These are phyloP conservation scores for Calonectria pteridis DNA, from an alignment of 2,329 filamentous ascomycete species.

Conservation along the genomic window DNA sequence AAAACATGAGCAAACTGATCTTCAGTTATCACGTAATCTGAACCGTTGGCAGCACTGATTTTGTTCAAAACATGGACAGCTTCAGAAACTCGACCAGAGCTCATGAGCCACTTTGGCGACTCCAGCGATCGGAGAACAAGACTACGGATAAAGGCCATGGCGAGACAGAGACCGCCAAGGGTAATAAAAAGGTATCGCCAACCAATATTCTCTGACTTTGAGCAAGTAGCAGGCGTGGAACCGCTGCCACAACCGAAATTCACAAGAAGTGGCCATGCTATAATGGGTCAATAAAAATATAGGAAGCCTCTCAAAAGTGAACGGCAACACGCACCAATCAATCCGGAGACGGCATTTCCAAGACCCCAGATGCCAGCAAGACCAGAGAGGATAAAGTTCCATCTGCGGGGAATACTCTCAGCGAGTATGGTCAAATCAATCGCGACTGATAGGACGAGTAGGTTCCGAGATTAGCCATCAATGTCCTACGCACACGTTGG, in stretches of 20 bases:
- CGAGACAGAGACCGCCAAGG: conserved; percentile 53
- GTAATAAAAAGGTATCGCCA: conserved; percentile 58
- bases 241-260: conserved; percentile 33
- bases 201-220: conserved; percentile 55
- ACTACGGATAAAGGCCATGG: conserved; percentile 55
- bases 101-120: conserved; percentile 56
- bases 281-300: background rate
- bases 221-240: conserved; percentile 46
- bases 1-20: conserved; percentile 9
- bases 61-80: conserved; percentile 59
- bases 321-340: conserved; percentile 28
- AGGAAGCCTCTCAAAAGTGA: background rate
- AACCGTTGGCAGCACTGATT: conserved; percentile 48
- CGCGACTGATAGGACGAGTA: conserved; percentile 19
- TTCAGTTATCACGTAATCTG: conserved; percentile 4
- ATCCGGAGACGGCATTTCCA: conserved; percentile 32
- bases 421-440: conserved; percentile 38
- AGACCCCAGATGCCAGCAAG: conserved; percentile 36
- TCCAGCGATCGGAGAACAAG: conserved; percentile 55
- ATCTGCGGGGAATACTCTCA: conserved; percentile 33
- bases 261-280: conserved; percentile 37
- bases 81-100: conserved; percentile 55
- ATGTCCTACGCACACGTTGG: background rate
- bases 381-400: conserved; percentile 31
- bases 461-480: background rate